Conservation (phyloP, 306 rosid genomes). For the Glycyrrhiza uralensis region DNA sequence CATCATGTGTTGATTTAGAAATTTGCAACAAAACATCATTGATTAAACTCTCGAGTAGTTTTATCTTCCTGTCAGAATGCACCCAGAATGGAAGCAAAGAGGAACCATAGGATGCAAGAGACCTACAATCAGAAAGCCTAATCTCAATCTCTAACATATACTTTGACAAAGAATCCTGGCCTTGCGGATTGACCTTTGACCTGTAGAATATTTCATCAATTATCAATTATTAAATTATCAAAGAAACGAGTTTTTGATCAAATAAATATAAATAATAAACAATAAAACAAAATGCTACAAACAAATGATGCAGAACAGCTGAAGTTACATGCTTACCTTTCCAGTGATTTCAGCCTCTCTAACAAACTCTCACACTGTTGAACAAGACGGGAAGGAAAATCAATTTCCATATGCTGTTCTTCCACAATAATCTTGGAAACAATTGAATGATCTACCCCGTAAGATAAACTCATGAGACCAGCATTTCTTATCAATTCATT, state of each 20-base stretch:
- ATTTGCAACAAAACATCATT: conserved; percentile 45
- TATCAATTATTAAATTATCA: neutral
- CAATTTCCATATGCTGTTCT: conserved; percentile 38
- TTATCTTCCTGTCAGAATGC: conserved; percentile 74
- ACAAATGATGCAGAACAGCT: conserved; percentile 11
- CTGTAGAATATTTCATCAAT: conserved; percentile 41
- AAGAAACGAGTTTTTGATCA: neutral
- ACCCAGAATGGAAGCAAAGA: conserved; percentile 87
- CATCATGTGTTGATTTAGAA: conserved; percentile 31
- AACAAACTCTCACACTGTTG: conserved; percentile 54
- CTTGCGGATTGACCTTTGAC: conserved; percentile 42
- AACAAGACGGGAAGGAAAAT: conserved; percentile 53
- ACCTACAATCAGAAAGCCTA: conserved; percentile 73
- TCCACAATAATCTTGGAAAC: conserved; percentile 34
- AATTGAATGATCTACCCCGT: conserved; percentile 18
- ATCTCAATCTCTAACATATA: conserved; percentile 73
- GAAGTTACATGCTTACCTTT: conserved; percentile 44
- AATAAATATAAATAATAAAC: neutral
- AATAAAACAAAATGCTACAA: conserved; percentile 9
- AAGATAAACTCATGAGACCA: conserved; percentile 9
- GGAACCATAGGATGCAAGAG: conserved; percentile 58
- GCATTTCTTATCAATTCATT: conserved; percentile 31
- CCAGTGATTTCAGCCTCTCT: conserved; percentile 63
- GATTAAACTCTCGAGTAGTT: conserved; percentile 59
- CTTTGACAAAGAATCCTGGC: conserved; percentile 43